These are phyloP conservation scores for Aspergillus floridensis DNA, from an alignment of 2,329 filamentous ascomycete genomes.

Conservation along the genomic window DNA sequence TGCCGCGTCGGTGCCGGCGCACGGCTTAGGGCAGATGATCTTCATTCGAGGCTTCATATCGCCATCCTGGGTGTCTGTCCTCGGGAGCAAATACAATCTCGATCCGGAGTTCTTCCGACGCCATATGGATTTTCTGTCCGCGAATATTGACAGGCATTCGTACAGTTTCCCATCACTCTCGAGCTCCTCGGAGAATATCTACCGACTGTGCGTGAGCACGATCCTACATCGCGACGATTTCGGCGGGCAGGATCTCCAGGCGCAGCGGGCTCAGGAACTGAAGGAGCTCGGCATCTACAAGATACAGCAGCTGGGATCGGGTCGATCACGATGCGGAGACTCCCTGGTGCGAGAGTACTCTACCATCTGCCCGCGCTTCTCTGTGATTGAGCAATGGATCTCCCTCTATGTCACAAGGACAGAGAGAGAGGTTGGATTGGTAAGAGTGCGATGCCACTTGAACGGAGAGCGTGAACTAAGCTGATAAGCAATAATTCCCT, in stretches of 20 bases:
- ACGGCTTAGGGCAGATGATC: not conserved
- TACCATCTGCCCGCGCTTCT: not conserved
- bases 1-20: too few relatives aligned
- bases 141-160: not conserved
- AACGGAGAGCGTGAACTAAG: too few relatives aligned
- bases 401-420: too few relatives aligned
- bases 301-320: conserved; percentile 6
- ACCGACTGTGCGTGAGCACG: conserved; percentile 4
- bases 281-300: conserved; percentile 2
- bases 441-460: too few relatives aligned
- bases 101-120: conserved; percentile 7
- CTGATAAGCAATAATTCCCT: too few relatives aligned
- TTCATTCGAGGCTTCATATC: conserved; percentile 9
- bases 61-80: conserved; percentile 1
- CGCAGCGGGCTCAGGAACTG: not conserved
- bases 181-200: conserved; percentile 6
- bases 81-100: conserved; percentile 7
- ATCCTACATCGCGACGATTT: conserved; percentile 5
- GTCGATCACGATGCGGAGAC: not conserved
- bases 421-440: too few relatives aligned
- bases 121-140: conserved; percentile 4
- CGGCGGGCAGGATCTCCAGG: conserved; percentile 3
- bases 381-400: too few relatives aligned
- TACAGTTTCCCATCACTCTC: conserved; percentile 2
- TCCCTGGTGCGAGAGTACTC: conserved; percentile 7